Evolutionary conservation across 306 rosid genomes (phyloP).

Genomic region (Trifolium repens): DNA sequence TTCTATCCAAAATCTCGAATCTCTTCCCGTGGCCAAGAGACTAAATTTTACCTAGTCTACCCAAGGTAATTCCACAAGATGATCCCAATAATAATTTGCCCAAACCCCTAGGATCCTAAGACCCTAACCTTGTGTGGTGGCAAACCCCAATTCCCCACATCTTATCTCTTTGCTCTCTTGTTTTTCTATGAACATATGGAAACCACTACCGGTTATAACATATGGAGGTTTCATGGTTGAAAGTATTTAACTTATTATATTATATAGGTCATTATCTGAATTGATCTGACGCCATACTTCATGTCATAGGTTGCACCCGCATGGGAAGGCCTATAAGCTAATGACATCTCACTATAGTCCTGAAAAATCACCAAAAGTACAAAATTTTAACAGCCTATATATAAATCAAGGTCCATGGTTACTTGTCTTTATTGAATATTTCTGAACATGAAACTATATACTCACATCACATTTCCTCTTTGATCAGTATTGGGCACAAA

Average conservation of each 20-base stretch:
- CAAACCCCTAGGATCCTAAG: too few species aligned
- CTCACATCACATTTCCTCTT: constrained; percentile 93
- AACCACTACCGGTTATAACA: too few species aligned
- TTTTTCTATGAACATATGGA: too few species aligned
- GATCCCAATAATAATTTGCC: too few species aligned
- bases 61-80: too few species aligned
- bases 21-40: too few species aligned
- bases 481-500: constrained; percentile 96
- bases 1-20: too few species aligned
- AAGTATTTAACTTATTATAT: constrained; percentile 13
- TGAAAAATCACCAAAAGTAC: constrained; percentile 43
- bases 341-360: constrained; percentile 95
- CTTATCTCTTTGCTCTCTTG: too few species aligned
- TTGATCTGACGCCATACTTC: constrained; percentile 92
- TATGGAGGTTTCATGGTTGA: too few species aligned
- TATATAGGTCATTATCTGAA: constrained; percentile 72
- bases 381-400: constrained; percentile 25
- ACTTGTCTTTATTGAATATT: constrained; percentile 17
- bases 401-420: constrained; percentile 18
- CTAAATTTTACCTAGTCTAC: too few species aligned
- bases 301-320: constrained; percentile 98
- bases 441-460: constrained; percentile 45
- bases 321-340: constrained; percentile 94
- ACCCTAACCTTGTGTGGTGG: too few species aligned
- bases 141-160: too few species aligned